A percentile compares a stretch with the other conserved stretches of the same genome.
Conservation (phyloP, 257 asterid genomes). For the Ligustrum vulgare region DNA sequence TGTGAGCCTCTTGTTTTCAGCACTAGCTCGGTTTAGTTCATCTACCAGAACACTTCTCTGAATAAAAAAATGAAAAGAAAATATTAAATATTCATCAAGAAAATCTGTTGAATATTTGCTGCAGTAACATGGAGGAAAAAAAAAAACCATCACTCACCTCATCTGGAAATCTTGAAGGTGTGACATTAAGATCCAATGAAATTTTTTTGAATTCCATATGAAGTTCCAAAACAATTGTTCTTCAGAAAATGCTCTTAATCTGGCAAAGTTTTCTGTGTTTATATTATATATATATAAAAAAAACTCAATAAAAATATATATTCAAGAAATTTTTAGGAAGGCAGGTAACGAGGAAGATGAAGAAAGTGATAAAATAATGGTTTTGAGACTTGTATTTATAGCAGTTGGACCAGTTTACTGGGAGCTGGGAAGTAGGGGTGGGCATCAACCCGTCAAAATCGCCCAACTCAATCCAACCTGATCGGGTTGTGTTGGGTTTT, state of each 20-base stretch:
- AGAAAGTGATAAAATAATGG: conserved; percentile 21
- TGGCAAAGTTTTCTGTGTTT: background rate
- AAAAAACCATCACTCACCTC: conserved; percentile 45
- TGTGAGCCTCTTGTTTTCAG: conserved; percentile 79
- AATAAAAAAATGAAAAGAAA: background rate
- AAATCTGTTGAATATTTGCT: background rate
- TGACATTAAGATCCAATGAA: conserved; percentile 65
- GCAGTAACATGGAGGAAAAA: background rate
- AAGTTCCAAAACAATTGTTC: background rate
- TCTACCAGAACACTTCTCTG: conserved; percentile 64
- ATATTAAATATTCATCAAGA: background rate
- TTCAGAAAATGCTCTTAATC: background rate
- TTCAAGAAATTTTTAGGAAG: conserved; percentile 29
- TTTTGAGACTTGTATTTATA: conserved; percentile 6
- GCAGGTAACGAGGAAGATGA: conserved; percentile 44
- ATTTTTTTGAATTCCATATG: conserved; percentile 71
- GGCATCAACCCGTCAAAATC: too few relatives aligned
- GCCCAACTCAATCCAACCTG: too few relatives aligned
- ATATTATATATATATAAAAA: conserved; percentile 6
- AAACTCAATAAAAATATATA: conserved; percentile 3
- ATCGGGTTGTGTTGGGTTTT: too few relatives aligned
- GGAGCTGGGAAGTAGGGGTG: conserved; percentile 25
- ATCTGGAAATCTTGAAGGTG: conserved; percentile 48
- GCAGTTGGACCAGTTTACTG: background rate
- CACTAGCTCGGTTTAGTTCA: conserved; percentile 69